Evolutionary conservation across 345 rosid genomes (phyloP), one percentile per base, ranked within the genome.

Genomic region (Ceriops tagal): DNA sequence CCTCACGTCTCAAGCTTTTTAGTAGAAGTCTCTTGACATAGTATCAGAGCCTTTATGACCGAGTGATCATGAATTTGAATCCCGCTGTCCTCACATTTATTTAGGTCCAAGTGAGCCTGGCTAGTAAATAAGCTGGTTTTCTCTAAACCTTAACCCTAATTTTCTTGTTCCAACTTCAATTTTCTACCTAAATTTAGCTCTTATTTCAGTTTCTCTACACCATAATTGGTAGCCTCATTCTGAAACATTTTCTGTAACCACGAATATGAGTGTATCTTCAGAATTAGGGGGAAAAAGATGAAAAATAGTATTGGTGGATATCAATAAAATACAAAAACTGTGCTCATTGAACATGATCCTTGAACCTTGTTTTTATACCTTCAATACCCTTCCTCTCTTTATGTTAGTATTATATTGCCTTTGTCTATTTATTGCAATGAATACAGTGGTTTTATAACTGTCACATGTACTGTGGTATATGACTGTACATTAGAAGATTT

Each of bases 241-340:
- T 68, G 11, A 43, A 62, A 55, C 24, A 28, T 53, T 51, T 47
- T 21, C 32, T 58, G n/a, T 28, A 13, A 13, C 6, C 30, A 30
- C 57, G 61, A 59, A n/a, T 30, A 30, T 57, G 58, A 59, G 16
- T 58, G 9, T 71, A n/a, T 28, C 37, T 56, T 15, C 57, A 51
- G 18, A 56, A 58, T 8, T 19, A 69, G n/a, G 26, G 21, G 22
- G 39, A 73, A 30, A 32, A 11, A 68, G 16, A 7, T 8, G 28
- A 31, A 31, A n/a, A 27, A 56, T 43, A 31, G 16, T 5, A 55
- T 56, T n/a, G 8, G 53, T 46, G 32, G 32, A 67, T 32, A 31
- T 30, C 34, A 15, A 53, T 52, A 37, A 39, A 28, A 26, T 21
- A 10, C 13, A 16, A 21, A 31, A 26, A 32, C 47, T 55, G 55